Percentiles rank a stretch among this genome's conserved stretches.
These are phyloP conservation scores for Neurospora sp. DNA, from an alignment of 495 filamentous ascomycete genomes.

Conservation along the genomic window DNA sequence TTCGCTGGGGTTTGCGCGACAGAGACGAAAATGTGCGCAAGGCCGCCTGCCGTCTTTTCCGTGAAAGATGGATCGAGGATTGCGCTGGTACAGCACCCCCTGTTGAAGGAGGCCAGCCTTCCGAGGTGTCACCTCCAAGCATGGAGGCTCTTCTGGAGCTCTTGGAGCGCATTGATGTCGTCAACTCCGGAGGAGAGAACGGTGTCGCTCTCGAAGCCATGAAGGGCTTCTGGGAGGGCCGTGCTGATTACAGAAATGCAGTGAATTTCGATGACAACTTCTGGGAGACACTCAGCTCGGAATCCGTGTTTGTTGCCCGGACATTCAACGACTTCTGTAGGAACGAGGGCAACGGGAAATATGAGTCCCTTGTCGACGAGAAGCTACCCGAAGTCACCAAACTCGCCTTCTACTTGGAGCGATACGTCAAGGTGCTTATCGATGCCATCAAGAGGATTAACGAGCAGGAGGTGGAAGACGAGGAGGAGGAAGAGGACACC, in stretches of 20 bases:
- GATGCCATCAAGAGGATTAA: constrained; percentile 51
- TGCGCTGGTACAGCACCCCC: constrained; percentile 57
- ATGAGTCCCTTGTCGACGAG: constrained; percentile 65
- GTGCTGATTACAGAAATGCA: constrained; percentile 78
- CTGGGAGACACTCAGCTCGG: constrained; percentile 78
- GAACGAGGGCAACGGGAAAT: constrained; percentile 55
- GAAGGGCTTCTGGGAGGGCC: constrained; percentile 89
- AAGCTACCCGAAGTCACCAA: constrained; percentile 93
- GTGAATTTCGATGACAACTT: constrained; percentile 75
- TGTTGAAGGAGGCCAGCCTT: constrained; percentile 34
- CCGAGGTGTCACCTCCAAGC: constrained; percentile 49
- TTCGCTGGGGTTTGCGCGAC: constrained; percentile 91
- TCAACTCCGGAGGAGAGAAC: constrained; percentile 80
- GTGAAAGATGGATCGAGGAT: constrained; percentile 92
- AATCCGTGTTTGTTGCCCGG: constrained; percentile 76
- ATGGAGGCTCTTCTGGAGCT: constrained; percentile 76
- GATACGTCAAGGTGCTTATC: constrained; percentile 66
- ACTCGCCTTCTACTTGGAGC: constrained; percentile 71
- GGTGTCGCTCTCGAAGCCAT: constrained; percentile 89
- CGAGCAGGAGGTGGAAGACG: constrained; percentile 39
- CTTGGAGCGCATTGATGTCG: constrained; percentile 85
- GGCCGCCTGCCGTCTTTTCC: constrained; percentile 81
- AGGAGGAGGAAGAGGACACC: constrained; percentile 67
- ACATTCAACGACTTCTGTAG: constrained; percentile 92
- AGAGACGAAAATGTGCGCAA: constrained; percentile 91